Conservation (phyloP, 345 rosid species). For the Theobroma cacao region DNA sequence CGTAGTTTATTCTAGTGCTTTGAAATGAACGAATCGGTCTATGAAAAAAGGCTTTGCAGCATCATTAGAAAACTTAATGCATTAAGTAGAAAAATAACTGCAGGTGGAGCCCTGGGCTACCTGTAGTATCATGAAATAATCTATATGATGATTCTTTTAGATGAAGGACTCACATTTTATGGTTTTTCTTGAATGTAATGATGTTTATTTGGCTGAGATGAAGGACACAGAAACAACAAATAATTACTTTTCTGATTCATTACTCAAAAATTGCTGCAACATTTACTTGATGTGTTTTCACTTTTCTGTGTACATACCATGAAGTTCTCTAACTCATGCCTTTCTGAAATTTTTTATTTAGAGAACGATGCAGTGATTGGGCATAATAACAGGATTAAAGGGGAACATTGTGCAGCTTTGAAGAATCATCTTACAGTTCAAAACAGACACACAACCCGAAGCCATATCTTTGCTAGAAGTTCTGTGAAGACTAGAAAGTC, state of each 20-base stretch:
- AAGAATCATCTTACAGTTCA: constrained; percentile 28
- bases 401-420: constrained; percentile 22
- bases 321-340: background rate
- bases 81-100: too few relatives aligned
- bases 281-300: background rate
- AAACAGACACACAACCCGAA: constrained; percentile 24
- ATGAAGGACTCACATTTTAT: background rate
- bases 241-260: background rate
- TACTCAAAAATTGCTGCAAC: background rate
- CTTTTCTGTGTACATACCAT: background rate
- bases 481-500: constrained; percentile 20
- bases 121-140: background rate
- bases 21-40: background rate
- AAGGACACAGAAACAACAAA: background rate
- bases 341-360: constrained; percentile 15
- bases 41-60: background rate
- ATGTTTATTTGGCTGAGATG: background rate
- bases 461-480: constrained; percentile 11
- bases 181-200: background rate
- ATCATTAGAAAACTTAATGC: background rate
- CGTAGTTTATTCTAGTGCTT: background rate
- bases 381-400: constrained; percentile 31
- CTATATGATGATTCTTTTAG: background rate
- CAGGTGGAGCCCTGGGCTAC: background rate
- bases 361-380: constrained; percentile 59